These are phyloP conservation scores for Sporothrix mexicana DNA, from an alignment of 2,329 filamentous ascomycete species.

Conservation along the genomic window DNA sequence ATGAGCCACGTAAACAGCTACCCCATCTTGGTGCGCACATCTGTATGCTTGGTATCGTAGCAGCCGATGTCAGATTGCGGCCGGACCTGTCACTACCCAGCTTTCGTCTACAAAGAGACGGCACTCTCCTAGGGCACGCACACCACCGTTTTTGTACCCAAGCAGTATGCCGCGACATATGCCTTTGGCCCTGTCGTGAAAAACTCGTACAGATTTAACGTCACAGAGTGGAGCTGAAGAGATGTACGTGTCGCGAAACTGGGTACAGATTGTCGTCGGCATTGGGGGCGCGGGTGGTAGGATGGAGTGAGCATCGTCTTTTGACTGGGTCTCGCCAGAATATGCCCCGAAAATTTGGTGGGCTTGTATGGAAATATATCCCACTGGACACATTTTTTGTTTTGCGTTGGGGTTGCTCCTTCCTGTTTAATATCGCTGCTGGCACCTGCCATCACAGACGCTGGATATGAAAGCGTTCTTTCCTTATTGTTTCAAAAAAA, in stretches of 20 bases:
- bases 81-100: neutral
- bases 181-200: neutral
- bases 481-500: too few relatives aligned
- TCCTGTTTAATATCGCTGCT: too few relatives aligned
- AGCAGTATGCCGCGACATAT: neutral
- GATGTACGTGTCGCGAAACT: conserved; percentile 6
- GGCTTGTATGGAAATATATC: too few relatives aligned
- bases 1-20: neutral
- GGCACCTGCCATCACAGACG: too few relatives aligned
- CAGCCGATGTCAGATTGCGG: neutral
- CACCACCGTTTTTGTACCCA: conserved; percentile 10
- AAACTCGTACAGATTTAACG: neutral
- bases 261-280: neutral
- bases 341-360: neutral
- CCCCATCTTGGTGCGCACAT: neutral
- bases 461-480: too few relatives aligned
- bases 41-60: neutral
- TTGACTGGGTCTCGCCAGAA: neutral
- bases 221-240: conserved; percentile 18
- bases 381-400: too few relatives aligned
- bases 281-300: neutral
- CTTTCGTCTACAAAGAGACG: conserved; percentile 20
- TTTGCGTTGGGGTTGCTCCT: too few relatives aligned
- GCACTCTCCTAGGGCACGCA: conserved; percentile 20
- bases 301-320: neutral